Evolutionary conservation across 2,329 filamentous ascomycete species (phyloP).

Genomic region (Neoscytalidium dimidiatum): DNA sequence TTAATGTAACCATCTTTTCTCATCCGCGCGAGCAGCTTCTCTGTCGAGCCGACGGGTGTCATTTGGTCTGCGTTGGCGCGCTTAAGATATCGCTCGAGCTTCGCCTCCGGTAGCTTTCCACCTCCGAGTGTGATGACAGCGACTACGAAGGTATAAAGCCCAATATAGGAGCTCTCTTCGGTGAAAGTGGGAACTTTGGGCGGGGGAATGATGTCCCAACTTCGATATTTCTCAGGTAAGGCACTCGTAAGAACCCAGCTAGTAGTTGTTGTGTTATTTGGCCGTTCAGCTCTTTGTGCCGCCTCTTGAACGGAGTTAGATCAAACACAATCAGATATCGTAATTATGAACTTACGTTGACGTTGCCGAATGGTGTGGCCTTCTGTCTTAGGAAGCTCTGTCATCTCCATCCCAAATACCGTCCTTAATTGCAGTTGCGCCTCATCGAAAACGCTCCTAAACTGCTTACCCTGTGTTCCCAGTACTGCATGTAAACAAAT

Average conservation of each 20-base stretch:
- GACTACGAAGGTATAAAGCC: conserved; percentile 78
- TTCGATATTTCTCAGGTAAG: conserved; percentile 67
- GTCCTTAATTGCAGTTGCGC: conserved; percentile 72
- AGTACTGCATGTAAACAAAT: conserved; percentile 57
- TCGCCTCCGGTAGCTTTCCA: conserved; percentile 74
- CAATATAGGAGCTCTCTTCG: conserved; percentile 78
- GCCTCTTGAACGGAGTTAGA: conserved; percentile 36
- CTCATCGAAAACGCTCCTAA: conserved; percentile 73
- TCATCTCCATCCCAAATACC: conserved; percentile 90
- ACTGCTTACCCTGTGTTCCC: conserved; percentile 66
- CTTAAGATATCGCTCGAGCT: conserved; percentile 73
- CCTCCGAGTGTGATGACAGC: conserved; percentile 72
- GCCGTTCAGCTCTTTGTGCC: conserved; percentile 55
- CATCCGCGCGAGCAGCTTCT: conserved; percentile 72
- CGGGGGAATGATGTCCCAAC: conserved; percentile 66
- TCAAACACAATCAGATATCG: not conserved
- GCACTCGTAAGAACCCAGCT: conserved; percentile 76
- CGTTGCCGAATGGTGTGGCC: conserved; percentile 80
- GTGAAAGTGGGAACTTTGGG: conserved; percentile 65
- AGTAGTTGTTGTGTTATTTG: conserved; percentile 53
- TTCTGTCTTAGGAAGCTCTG: conserved; percentile 78
- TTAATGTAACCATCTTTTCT: conserved; percentile 82
- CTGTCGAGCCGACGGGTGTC: conserved; percentile 72
- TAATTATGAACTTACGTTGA: conserved; percentile 57
- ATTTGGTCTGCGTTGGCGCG: conserved; percentile 75